phyloP scores from a whole-genome alignment of 2,329 filamentous ascomycete species.

The Pseudogymnoascus sp. region DNA sequence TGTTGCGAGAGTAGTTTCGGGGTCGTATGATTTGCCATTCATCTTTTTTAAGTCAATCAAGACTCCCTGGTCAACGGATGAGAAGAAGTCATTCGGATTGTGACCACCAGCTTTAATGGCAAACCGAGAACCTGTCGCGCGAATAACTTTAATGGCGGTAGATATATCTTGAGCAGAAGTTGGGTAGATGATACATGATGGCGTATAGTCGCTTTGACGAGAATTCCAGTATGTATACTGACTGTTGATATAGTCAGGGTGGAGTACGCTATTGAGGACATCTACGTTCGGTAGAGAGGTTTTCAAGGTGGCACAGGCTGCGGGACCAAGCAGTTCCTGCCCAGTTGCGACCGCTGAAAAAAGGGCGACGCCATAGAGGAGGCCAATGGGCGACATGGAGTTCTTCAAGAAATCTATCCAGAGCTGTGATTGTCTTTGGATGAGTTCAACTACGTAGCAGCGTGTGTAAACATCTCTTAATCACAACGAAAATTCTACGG shows the following conservation, averaged over 20 bases:
- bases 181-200: conserved; percentile 19
- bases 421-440: neutral
- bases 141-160: conserved; percentile 12
- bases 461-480: neutral
- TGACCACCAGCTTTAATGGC: conserved; percentile 32
- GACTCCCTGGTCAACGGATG: neutral
- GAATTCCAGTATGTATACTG: conserved; percentile 12
- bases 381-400: neutral
- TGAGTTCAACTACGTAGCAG: neutral
- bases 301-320: neutral
- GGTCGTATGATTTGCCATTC: neutral
- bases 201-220: conserved; percentile 14
- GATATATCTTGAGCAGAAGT: conserved; percentile 16
- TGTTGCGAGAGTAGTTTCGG: conserved; percentile 18
- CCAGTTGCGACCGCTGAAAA: neutral
- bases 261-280: neutral
- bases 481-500: neutral
- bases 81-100: conserved; percentile 4
- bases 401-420: neutral
- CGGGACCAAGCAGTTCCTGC: neutral
- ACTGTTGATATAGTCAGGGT: neutral
- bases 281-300: neutral
- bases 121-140: conserved; percentile 16
- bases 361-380: neutral
- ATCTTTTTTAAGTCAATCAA: neutral